Conservation (phyloP, 2,329 filamentous ascomycete species). For the Purpureocillium lavendulum region DNA sequence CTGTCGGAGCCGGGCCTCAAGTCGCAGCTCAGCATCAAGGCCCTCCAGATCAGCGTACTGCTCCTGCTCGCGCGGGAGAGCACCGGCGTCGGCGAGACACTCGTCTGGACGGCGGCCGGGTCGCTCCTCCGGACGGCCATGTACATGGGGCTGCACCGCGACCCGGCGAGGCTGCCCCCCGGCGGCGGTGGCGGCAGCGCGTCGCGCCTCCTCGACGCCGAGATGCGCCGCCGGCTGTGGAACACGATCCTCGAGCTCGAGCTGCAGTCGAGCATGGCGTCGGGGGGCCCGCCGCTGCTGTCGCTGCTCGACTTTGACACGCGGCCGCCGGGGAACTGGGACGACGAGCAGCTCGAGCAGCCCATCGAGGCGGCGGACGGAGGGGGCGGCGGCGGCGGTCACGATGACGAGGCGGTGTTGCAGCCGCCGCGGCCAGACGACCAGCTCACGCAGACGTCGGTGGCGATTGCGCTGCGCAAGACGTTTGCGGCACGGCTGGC, state of each 20-base stretch:
- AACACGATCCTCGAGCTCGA: slow-evolving; percentile 41
- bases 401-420: too few species aligned
- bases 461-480: slow-evolving; percentile 31
- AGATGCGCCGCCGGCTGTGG: slow-evolving; percentile 44
- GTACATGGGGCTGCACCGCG: slow-evolving; percentile 42
- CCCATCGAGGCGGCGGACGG: too few species aligned
- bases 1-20: slow-evolving; percentile 45
- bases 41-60: slow-evolving; percentile 38
- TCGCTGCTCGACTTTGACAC: slow-evolving; percentile 38
- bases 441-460: slow-evolving; percentile 27
- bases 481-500: slow-evolving; percentile 34
- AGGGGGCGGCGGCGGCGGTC: too few species aligned
- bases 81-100: slow-evolving; percentile 28
- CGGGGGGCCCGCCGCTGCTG: slow-evolving; percentile 37
- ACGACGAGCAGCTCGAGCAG: slow-evolving; percentile 36
- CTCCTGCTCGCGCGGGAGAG: slow-evolving; percentile 33
- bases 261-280: slow-evolving; percentile 26
- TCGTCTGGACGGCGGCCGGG: slow-evolving; percentile 39
- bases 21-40: slow-evolving; percentile 35
- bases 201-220: slow-evolving; percentile 22
- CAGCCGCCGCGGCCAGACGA: slow-evolving; percentile 24
- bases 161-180: slow-evolving; percentile 29
- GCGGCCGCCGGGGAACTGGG: slow-evolving; percentile 31
- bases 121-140: slow-evolving; percentile 35
- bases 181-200: too few species aligned